Percentiles rank a stretch among this genome's conserved stretches.
These are phyloP conservation scores for Zancudomyces culisetae DNA, from an alignment of 371 early-diverging fungal species.

Conservation along the genomic window DNA sequence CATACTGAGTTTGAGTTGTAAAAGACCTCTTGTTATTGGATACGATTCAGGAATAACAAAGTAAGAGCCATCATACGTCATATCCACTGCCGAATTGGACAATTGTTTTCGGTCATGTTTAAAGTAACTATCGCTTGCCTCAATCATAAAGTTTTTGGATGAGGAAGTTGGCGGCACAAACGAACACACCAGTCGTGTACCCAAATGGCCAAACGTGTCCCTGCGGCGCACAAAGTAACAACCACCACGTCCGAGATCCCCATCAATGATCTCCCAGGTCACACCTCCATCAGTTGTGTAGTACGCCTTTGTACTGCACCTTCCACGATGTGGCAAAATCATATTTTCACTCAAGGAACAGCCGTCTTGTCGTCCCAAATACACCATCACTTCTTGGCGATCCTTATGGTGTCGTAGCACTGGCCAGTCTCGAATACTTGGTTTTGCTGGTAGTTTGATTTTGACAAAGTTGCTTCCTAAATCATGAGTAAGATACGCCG, in stretches of 20 bases:
- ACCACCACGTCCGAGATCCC: constrained; percentile 14
- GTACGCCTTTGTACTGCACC: constrained; percentile 52
- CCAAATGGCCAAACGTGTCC: not conserved
- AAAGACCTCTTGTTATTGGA: not conserved
- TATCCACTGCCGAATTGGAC: not conserved
- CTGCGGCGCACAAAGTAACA: constrained; percentile 17
- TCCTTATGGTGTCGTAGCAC: constrained; percentile 63
- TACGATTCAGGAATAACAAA: constrained; percentile 49
- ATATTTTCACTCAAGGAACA: constrained; percentile 3
- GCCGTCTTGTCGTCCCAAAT: constrained; percentile 32
- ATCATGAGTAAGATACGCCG: constrained; percentile 44
- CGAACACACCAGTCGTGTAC: not conserved
- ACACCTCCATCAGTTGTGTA: constrained; percentile 49
- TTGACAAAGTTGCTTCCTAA: constrained; percentile 38
- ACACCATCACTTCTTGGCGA: constrained; percentile 56
- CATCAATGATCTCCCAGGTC: constrained; percentile 42
- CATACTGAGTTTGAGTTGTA: constrained; percentile 42
- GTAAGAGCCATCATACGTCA: constrained; percentile 40
- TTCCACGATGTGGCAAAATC: constrained; percentile 3
- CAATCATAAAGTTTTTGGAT: constrained; percentile 47
- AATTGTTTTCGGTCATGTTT: not conserved
- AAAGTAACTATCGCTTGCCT: constrained; percentile 26
- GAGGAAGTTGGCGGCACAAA: constrained; percentile 13
- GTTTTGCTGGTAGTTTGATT: constrained; percentile 32
- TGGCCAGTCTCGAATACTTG: constrained; percentile 33